Conservation (phyloP, 495 filamentous ascomycete genomes). For the Hypoxylon perforatum region DNA sequence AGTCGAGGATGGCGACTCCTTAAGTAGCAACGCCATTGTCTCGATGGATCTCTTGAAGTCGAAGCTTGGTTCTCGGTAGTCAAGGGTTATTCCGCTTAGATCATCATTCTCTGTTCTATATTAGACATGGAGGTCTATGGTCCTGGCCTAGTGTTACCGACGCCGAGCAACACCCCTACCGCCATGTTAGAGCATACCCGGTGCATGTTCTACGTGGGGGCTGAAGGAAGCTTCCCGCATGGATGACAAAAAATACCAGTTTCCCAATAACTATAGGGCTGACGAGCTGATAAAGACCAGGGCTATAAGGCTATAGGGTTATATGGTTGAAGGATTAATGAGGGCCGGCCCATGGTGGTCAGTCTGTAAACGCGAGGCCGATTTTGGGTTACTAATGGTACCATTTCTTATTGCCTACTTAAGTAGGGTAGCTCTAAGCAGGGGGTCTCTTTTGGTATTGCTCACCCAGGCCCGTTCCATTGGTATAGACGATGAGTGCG, state of each 20-base stretch:
- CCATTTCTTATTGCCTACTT: background rate
- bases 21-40: conserved; percentile 13
- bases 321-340: conserved; percentile 9
- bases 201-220: conserved; percentile 2
- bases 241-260: background rate
- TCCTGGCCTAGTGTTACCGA: conserved; percentile 1
- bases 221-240: conserved; percentile 1
- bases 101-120: conserved; percentile 4
- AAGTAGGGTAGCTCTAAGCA: conserved; percentile 6
- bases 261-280: conserved; percentile 24
- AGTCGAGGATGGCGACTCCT: conserved; percentile 9
- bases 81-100: conserved; percentile 5
- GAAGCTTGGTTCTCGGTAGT: conserved; percentile 3
- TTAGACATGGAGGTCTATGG: conserved; percentile 3
- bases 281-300: conserved; percentile 13
- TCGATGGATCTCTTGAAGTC: background rate
- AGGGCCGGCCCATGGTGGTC: conserved; percentile 1
- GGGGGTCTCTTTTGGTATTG: background rate
- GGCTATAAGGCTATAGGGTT: no score
- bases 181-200: background rate
- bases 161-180: conserved; percentile 13
- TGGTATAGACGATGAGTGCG: no score
- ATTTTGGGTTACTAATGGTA: background rate
- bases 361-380: background rate
- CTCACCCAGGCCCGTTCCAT: no score